Base-by-base conservation (phyloP, 805 yeast species). In the Zygosaccharomyces bisporus region DNA sequence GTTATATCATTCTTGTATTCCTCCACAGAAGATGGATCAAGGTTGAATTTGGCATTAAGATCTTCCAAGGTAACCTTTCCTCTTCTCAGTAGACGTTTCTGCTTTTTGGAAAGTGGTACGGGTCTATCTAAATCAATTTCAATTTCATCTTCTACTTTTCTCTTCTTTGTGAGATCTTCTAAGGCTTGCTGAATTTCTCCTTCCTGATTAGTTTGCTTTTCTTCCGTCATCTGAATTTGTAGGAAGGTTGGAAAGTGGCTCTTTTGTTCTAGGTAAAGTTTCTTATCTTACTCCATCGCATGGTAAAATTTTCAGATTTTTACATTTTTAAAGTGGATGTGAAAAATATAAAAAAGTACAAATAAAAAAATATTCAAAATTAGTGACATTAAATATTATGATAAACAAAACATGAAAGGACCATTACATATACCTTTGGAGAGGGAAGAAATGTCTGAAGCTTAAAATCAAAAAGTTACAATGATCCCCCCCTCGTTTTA, bases 41-140 rank as follows among this genome's bases (percentile, higher is more conserved):
- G 61, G 52, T 66, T 67, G 49, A 65, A 70, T 39, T 67, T 64
- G 5, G 64, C 58, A 47, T 74, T 72, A 16, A 81, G 58, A 55
- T 79, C 81, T 39, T 79, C 83, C 35, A 79, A 54, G 38, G 84
- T 77, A 23, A 75, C 58, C 57, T 85, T 80, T 49, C 89, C 89
- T 52, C 83, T 87, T 67, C 93, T 91, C 53, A 85, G 68, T 53
- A 81, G 69, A 69, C 98, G 83, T 57, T 84, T 83, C 66, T 91
- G 96, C 64, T 93, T 91, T 65, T 87, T 90, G 9, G 96, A 89
- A 39, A 90, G 70, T 1, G 99, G 97, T 10, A 84, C 77, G 4
- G 87, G 80, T 38, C 80, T 84, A 18, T 70, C 68, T 43, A 85
- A 68, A 58, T 84, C 85, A 48, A 85, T 83, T 53, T 80, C 86